Evolutionary conservation across 1,139 yeast genomes (phyloP), one percentile per base, ranked within the genome.

Genomic region (Oligophagozyma castellii): DNA sequence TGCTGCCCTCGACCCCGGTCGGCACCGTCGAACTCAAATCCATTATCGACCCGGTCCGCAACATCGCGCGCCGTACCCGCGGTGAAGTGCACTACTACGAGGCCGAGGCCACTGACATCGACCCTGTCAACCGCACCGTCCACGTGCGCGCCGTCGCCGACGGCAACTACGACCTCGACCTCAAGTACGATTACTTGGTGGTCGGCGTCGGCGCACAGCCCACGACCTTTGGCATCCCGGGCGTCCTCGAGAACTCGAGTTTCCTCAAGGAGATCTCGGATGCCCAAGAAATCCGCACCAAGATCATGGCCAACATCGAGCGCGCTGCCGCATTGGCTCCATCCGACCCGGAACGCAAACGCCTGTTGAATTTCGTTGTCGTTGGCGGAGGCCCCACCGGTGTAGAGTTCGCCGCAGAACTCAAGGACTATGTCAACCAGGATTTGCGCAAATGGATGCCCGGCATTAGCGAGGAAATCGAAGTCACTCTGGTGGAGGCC

Each of bases 381-480:
- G 92, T 86, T 40, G 95, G 95, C 45, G 95, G 95, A 54, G 95
- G 95, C 38, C 94, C 95, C 51, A 84, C 95, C 31, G 95, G 95
- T 59, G 95, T 84, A 38, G 95, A 84, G 57, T 79, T 80, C 48
- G 94, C 95, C 41, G 95, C 93, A 48, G 95, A 86, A 59, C 61
- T 86, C 46, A 93, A 80, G 58, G 96, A 86, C 58, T 86, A 81
- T 58, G 77, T 84, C 42, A 92, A 80, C 56, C 93, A 83, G 57
- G 95, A 86, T 56, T 65, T 86, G 61, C 63, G 63, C 46, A 78
- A 74, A 58, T 81, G 93, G 92, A 74, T 79, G 62, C 95, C 95
- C 28, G 81, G 70, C 47, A 70, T 84, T 43, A 74, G 84, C 40
- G 63, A 65, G 48, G 95, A 86, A 51, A 70, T 84, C 53, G 68